Percentiles rank a stretch among this genome's conserved stretches.
phyloP scores from a whole-genome alignment of 2,329 filamentous ascomycete species.

The Colletotrichum phormii region DNA sequence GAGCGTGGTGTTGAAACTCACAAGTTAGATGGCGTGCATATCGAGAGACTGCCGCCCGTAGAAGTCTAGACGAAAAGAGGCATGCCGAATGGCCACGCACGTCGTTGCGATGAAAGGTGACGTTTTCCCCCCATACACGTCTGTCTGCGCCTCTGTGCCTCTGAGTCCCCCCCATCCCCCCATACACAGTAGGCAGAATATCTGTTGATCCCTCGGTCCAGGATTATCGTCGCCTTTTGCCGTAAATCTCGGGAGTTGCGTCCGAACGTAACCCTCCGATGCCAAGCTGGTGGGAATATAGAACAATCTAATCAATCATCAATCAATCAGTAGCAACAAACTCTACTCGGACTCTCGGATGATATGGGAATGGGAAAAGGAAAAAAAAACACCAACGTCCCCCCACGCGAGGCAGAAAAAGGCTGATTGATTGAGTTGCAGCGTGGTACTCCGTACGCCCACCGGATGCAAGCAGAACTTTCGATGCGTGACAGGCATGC shows the following conservation, averaged over 20 bases:
- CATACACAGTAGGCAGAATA: not conserved
- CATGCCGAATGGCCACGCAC: slow-evolving; percentile 5
- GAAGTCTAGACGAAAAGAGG: not conserved
- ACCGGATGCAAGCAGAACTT: not conserved
- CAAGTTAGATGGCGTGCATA: slow-evolving; percentile 15
- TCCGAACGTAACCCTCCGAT: slow-evolving; percentile 16
- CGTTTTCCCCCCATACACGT: not conserved
- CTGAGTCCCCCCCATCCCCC: not conserved
- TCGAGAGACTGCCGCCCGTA: slow-evolving; percentile 4
- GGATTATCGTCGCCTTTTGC: not conserved
- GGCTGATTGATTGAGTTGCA: not conserved
- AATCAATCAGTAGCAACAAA: not conserved
- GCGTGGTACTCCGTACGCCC: not conserved
- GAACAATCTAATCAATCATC: no score
- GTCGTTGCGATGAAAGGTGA: slow-evolving; percentile 9
- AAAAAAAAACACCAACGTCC: not conserved
- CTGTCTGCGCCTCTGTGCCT: no score
- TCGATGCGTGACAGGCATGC: not conserved
- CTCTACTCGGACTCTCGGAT: not conserved
- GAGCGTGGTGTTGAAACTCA: slow-evolving; percentile 6
- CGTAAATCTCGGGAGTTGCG: slow-evolving; percentile 1
- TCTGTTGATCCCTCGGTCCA: not conserved
- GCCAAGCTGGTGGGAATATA: slow-evolving; percentile 20
- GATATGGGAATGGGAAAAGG: not conserved
- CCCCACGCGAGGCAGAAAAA: slow-evolving; percentile 24